A percentile compares a stretch with the other conserved stretches of the same genome.
Evolutionary conservation across 192 early-diverging fungal species (phyloP).

Genomic region (Backusella macrospora): DNA sequence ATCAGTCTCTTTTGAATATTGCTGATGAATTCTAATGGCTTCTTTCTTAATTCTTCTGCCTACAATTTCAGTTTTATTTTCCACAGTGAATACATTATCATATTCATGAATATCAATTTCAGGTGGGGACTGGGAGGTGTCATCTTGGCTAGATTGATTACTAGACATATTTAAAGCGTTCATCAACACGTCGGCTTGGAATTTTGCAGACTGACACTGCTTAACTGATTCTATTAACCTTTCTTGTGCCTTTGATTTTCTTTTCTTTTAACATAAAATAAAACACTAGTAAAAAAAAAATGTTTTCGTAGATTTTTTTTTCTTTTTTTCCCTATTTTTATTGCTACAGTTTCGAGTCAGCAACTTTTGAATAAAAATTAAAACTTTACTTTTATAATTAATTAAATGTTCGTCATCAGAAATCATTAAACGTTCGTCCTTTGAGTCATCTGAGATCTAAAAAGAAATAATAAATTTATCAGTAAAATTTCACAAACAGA

Average conservation of each 20-base stretch:
- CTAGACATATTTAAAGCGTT: background rate
- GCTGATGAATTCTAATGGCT: background rate
- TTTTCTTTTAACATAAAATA: too few relatives aligned
- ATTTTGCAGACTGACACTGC: background rate
- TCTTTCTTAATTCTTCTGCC: conserved; percentile 1
- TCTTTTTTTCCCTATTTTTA: too few relatives aligned
- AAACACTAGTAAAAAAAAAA: too few relatives aligned
- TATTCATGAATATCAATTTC: background rate
- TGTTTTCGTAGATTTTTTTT: too few relatives aligned
- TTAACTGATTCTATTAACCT: background rate
- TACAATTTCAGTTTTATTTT: background rate
- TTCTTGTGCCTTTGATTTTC: background rate
- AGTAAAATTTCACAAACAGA: too few relatives aligned
- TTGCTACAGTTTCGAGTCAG: too few relatives aligned
- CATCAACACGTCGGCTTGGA: background rate
- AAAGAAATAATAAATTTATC: too few relatives aligned
- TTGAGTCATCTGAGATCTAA: too few relatives aligned
- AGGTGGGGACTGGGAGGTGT: background rate
- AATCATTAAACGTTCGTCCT: too few relatives aligned
- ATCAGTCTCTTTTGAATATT: background rate
- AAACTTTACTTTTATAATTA: too few relatives aligned
- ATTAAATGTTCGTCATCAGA: too few relatives aligned
- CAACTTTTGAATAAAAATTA: too few relatives aligned
- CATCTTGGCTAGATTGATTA: background rate
- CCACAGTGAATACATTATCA: background rate